Evolutionary conservation across 495 filamentous ascomycete genomes (phyloP), one percentile per base, ranked within the genome.

Genomic region (Annulohypoxylon moriforme): DNA sequence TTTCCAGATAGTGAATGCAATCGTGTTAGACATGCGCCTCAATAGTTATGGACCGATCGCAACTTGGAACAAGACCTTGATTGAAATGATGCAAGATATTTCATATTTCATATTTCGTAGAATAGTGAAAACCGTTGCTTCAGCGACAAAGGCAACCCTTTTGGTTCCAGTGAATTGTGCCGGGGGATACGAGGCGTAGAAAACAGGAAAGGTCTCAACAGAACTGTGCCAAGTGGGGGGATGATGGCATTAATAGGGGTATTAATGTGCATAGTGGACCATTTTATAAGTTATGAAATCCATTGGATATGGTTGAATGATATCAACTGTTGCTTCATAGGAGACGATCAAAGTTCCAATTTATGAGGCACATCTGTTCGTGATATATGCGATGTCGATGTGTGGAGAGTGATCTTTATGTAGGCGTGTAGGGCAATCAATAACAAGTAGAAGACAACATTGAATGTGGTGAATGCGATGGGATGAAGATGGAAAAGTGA

Each of bases 121-220:
- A 27, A 64, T 42, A 13, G 20, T 24, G 24, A 25, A 14, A 29
- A 20, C 8, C 18, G 24, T 53, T 65, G 50, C 33, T 44, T 56
- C 38, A 36, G 46, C 24, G 63, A 55, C 18, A 36, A 64, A 44
- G 55, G 52, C 29, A 24, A 64, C 55, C 24, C 25, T 46, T 57
- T 24, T 16, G 33, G 46, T 60, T 20, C 20, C 42, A 44, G 27
- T n/a, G 27, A 40, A 24, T 56, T 33, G 52, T 38, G 13, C 46
- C n/a, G 16, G 13, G 36, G 16, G 50, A 72, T 59, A 71, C 40
- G 69, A 63, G 58, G n/a, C 22, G 18, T 16, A 24, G n/a, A 56
- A 71, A 71, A 71, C 38, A 36, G 62, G 56, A 49, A 44, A 64
- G 55, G 24, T 1, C 10, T 61, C 13, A 25, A 56, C 13, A 55